Evolutionary conservation across 2,329 filamentous ascomycete genomes (phyloP), one percentile per base, ranked within the genome.

Genomic region (Macrophomina tecta): DNA sequence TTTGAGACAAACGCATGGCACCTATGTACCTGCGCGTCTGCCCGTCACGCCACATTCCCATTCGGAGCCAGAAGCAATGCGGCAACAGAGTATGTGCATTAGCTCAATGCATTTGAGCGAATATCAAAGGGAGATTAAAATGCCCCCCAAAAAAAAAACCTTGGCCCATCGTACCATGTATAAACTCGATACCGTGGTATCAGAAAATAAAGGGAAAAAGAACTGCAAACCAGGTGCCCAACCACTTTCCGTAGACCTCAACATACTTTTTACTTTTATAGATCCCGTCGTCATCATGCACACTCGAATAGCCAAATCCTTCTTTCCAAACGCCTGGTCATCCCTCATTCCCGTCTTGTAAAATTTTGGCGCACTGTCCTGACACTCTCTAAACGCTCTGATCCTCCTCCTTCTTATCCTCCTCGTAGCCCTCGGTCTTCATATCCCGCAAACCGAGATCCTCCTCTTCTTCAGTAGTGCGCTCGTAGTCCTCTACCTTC

Each of bases 381-480:
- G n/a, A 16, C 30, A 6, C n/a, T 23, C 58, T 62, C 52, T 55
- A 55, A 55, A 34, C 58, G 45, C 49, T 49, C 58, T 51, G 45
- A 42, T 51, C 58, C n/a, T 55, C 16, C 51, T 65, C 42, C 40
- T 65, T 30, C 16, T 48, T 36, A 46, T 67, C 42, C 61, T 49
- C 45, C 63, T 67, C 70, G 75, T 99, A 98, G 0, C 89, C 89
- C 78, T 98, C 94, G 0, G 89, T 89, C 85, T 94, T 95, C 89
- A 99, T 99, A 75, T 99, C 95, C 68, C 83, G 89, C 70, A 99
- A 81, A 0, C 95, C 95, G 11, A 99, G 82, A 68, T 97, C 92
- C 74, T 99, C 95, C 80, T 97, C 92, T 76, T 99, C 95, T 77
- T 97, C 92, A 0, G 90, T 89, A 0, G 94, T 97, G 68, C 95